phyloP scores from a whole-genome alignment of 257 asterid genomes.

The Gynochthodes officinalis region DNA sequence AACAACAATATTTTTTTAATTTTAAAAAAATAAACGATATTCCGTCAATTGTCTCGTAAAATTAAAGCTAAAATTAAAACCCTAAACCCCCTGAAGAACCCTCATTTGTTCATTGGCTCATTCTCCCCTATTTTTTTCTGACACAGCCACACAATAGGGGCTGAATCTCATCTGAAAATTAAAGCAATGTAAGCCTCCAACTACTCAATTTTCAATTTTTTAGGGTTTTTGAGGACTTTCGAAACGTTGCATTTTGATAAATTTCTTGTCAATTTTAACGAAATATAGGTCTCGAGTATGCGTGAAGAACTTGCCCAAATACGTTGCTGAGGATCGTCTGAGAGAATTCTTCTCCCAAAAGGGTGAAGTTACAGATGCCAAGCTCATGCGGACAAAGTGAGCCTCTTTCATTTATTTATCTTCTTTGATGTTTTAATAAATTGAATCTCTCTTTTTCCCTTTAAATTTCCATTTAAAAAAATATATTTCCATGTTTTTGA shows the following conservation, averaged over 20 bases:
- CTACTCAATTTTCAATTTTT: neutral
- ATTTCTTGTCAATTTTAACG: neutral
- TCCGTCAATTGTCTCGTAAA: no score
- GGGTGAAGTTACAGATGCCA: constrained; percentile 94
- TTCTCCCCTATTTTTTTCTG: neutral
- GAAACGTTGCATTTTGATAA: neutral
- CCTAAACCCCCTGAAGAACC: neutral
- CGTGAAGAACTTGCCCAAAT: constrained; percentile 80
- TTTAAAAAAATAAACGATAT: neutral
- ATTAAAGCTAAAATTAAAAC: neutral
- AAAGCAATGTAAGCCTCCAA: constrained; percentile 1
- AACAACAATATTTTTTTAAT: neutral
- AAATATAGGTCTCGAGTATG: constrained; percentile 73
- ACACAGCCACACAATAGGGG: neutral
- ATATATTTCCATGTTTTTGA: neutral
- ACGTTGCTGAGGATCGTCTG: constrained; percentile 71
- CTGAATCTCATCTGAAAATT: neutral
- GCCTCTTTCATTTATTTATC: neutral
- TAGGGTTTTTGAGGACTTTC: no score
- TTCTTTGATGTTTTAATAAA: neutral
- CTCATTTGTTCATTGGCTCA: neutral
- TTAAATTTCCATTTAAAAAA: neutral
- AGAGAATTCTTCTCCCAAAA: constrained; percentile 82
- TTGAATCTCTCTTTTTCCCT: neutral
- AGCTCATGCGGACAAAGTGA: constrained; percentile 87